Evolutionary conservation across 2,329 filamentous ascomycete genomes (phyloP).

Genomic region (Trichophaea hybrida): DNA sequence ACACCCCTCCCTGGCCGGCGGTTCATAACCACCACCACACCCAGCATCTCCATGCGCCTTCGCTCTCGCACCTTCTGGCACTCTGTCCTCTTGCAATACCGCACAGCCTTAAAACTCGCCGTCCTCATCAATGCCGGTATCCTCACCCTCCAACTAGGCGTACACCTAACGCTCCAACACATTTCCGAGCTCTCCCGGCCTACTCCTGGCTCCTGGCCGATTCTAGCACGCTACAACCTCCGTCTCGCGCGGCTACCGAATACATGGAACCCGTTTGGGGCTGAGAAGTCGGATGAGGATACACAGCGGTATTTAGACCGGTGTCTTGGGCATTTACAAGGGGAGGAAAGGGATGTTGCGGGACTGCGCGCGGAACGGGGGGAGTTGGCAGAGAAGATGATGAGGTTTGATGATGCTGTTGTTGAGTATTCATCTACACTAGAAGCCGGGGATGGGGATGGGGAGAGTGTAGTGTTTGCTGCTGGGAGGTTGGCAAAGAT

Average conservation of each 20-base stretch:
- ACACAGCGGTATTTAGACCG: background rate
- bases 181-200: background rate
- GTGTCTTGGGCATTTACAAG: background rate
- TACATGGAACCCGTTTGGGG: background rate
- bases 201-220: background rate
- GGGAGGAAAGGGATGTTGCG: background rate
- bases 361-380: background rate
- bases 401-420: background rate
- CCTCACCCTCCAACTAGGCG: background rate
- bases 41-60: background rate
- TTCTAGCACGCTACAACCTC: background rate
- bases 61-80: background rate
- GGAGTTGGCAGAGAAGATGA: background rate
- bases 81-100: background rate
- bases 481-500: constrained; percentile 10
- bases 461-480: constrained; percentile 1
- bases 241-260: background rate
- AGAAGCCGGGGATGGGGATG: background rate
- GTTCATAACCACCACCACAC: background rate
- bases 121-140: background rate
- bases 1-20: background rate
- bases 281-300: background rate
- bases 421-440: background rate
- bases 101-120: background rate
- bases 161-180: background rate